Evolutionary conservation across 2,329 filamentous ascomycete genomes (phyloP).

Genomic region (Beauveria sp.): DNA sequence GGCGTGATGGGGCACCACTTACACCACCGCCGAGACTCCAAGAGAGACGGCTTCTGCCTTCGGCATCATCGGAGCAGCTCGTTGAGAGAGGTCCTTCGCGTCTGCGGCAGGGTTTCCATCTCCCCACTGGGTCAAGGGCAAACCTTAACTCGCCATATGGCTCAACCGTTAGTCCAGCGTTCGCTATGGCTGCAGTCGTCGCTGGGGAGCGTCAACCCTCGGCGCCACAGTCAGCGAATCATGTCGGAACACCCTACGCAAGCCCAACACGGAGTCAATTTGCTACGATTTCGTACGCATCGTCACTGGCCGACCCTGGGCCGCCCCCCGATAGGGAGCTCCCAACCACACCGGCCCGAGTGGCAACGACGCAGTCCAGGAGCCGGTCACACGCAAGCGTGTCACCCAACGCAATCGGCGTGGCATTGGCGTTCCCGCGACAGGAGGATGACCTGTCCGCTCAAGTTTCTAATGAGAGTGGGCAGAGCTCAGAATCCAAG

Average conservation of each 20-base stretch:
- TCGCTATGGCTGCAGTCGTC: not conserved
- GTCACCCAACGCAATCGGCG: constrained; percentile 4
- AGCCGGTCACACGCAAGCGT: not conserved
- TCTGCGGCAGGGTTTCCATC: not conserved
- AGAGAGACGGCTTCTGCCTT: constrained; percentile 37
- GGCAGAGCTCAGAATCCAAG: not conserved
- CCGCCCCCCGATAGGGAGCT: constrained; percentile 40
- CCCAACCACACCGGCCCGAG: constrained; percentile 23
- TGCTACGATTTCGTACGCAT: not conserved
- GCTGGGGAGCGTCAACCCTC: not conserved
- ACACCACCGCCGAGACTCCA: constrained; percentile 41
- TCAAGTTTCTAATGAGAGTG: constrained; percentile 1
- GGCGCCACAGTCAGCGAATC: not conserved
- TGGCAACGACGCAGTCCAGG: not conserved
- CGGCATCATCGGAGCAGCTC: constrained; percentile 10
- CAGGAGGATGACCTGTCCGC: not conserved
- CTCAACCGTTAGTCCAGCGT: not conserved
- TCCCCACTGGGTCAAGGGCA: not conserved
- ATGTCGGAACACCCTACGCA: not conserved
- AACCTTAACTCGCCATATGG: not conserved
- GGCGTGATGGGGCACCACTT: constrained; percentile 20
- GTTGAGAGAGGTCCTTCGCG: not conserved
- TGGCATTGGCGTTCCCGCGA: constrained; percentile 3
- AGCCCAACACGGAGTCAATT: constrained; percentile 4
- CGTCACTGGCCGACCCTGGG: constrained; percentile 24